Evolutionary conservation across 257 asterid species (phyloP), one percentile per base, ranked within the genome.

Genomic region (Ilex asprella): DNA sequence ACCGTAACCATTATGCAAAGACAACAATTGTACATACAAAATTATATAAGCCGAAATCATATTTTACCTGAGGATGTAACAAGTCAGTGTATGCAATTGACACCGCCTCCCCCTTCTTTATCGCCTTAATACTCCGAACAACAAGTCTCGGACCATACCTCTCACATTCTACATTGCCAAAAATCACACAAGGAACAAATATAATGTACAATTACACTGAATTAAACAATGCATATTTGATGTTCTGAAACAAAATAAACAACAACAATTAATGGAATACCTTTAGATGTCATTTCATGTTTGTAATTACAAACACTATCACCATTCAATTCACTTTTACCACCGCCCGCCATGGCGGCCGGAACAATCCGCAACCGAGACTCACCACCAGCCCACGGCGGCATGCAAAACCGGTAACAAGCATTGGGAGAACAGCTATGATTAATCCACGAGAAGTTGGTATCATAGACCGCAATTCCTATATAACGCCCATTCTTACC

Each of bases 351-450:
- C 7, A 29, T 41, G n/a, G 70, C 67, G 15, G 78, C 75, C 7
- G 85, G 72, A 55, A 44, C 56, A 55, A 86, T 80, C 72, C 79
- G 69, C 57, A 71, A 31, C 60, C 31, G 59, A 15, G 14, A 27
- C 30, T 30, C 56, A 12, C 68, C 63, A n/a, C 55, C 55, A 5
- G n/a, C 44, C 2, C 64, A 60, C 29, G 12, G 15, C 32, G 52
- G 71, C 12, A 66, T 30, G 2, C 46, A 35, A 64, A 85, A 90
- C 47, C 89, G 65, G 61, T 81, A 87, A 70, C 91, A 83, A 50
- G 84, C 78, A 71, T 85, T 87, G 7, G 97, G 97, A 63, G 90
- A 80, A 55, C 97, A 90, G 55, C 96, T 85, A 60, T 90, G 96
- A 77, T 90, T 90, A 21, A 87, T 81, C 95, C 95, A 90, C 16